Evolutionary conservation across 2,329 filamentous ascomycete genomes (phyloP).

Genomic region (Aspergillus thermomutatus): DNA sequence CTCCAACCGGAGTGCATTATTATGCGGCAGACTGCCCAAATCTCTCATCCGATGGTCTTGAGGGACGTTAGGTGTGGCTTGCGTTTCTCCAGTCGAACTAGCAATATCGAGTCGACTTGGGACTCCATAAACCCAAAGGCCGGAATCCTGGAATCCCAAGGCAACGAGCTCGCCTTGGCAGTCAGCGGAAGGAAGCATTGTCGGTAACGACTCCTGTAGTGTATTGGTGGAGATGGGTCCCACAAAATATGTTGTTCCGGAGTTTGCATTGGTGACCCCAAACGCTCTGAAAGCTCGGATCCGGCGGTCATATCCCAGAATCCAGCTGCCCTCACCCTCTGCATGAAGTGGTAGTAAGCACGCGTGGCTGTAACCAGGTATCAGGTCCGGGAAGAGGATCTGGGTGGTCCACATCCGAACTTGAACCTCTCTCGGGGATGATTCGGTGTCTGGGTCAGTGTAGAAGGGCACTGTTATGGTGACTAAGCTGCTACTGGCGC

Average conservation of each 20-base stretch:
- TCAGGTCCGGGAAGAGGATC: slow-evolving; percentile 79
- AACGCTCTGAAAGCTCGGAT: slow-evolving; percentile 77
- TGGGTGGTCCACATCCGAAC: slow-evolving; percentile 81
- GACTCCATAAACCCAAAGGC: slow-evolving; percentile 76
- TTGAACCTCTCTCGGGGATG: slow-evolving; percentile 55
- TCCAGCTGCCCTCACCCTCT: slow-evolving; percentile 66
- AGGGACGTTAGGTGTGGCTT: slow-evolving; percentile 1
- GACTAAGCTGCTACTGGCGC: slow-evolving; percentile 65
- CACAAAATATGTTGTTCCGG: slow-evolving; percentile 76
- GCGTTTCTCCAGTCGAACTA: slow-evolving; percentile 28
- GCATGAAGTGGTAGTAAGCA: slow-evolving; percentile 56
- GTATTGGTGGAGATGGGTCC: slow-evolving; percentile 53
- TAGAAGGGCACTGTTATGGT: slow-evolving; percentile 78
- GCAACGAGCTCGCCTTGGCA: slow-evolving; percentile 68
- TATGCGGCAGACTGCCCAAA: slow-evolving; percentile 6
- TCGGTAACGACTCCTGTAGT: slow-evolving; percentile 62
- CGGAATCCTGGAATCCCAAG: slow-evolving; percentile 67
- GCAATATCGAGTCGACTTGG: slow-evolving; percentile 67
- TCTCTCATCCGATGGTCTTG: slow-evolving; percentile 3
- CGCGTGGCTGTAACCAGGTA: slow-evolving; percentile 73
- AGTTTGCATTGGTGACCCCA: slow-evolving; percentile 68
- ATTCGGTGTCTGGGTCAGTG: slow-evolving; percentile 54
- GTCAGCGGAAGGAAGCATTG: slow-evolving; percentile 67
- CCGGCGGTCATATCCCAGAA: slow-evolving; percentile 72
- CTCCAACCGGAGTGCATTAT: slow-evolving; percentile 29